Evolutionary conservation across 2,329 filamentous ascomycete genomes (phyloP).

Genomic region (Pseudopyricularia cyperi): DNA sequence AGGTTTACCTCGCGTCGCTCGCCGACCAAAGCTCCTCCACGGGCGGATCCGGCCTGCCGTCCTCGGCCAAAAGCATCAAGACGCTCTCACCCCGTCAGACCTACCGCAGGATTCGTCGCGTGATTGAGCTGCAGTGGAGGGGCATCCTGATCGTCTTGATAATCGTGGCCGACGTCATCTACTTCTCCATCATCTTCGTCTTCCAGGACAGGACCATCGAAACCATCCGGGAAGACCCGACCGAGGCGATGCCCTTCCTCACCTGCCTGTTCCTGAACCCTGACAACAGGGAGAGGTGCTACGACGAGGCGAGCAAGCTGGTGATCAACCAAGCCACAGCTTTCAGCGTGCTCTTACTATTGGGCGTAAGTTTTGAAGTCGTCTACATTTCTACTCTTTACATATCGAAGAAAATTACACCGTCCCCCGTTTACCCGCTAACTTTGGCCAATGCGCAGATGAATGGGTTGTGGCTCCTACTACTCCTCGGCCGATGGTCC

Average conservation of each 20-base stretch:
- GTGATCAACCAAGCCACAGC: constrained; percentile 67
- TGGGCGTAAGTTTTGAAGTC: constrained; percentile 47
- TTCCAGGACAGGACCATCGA: constrained; percentile 66
- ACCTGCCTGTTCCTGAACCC: constrained; percentile 48
- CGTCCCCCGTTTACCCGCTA: no score
- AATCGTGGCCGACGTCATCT: constrained; percentile 82
- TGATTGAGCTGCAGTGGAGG: constrained; percentile 87
- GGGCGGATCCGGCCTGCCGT: constrained; percentile 58
- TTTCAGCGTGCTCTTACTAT: constrained; percentile 66
- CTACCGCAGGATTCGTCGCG: constrained; percentile 73
- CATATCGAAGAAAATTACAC: no score
- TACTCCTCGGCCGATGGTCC: constrained; percentile 71
- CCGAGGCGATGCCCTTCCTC: constrained; percentile 52
- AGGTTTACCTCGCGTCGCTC: constrained; percentile 81
- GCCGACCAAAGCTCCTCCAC: constrained; percentile 60
- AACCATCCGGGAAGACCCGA: constrained; percentile 38
- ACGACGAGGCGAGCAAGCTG: constrained; percentile 42
- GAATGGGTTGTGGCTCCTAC: constrained; percentile 72
- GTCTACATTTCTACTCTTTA: not conserved
- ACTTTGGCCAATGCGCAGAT: constrained; percentile 30
- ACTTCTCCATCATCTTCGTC: constrained; percentile 86
- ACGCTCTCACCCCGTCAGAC: constrained; percentile 75
- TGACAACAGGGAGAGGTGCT: constrained; percentile 54
- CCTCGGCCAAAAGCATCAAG: constrained; percentile 61
- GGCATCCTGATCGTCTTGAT: constrained; percentile 82